These are phyloP conservation scores for Phialophora macrospora DNA, from an alignment of 2,329 filamentous ascomycete species.

Conservation along the genomic window DNA sequence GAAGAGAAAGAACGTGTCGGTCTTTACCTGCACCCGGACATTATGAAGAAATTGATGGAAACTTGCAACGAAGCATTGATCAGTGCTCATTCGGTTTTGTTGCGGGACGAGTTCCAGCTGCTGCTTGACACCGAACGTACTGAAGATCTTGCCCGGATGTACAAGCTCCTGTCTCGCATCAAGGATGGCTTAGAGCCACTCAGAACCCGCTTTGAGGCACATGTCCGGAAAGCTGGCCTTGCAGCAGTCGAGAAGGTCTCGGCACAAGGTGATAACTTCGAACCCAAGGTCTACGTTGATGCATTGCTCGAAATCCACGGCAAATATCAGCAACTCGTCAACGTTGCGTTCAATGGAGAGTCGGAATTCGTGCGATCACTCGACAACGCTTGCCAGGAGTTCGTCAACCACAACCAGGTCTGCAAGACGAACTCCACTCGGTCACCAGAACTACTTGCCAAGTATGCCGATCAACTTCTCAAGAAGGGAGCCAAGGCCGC, in stretches of 20 bases:
- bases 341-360: slow-evolving; percentile 90
- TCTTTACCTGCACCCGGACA: slow-evolving; percentile 90
- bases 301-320: slow-evolving; percentile 92
- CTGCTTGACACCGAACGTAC: slow-evolving; percentile 92
- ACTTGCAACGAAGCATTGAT: slow-evolving; percentile 89
- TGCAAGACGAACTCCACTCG: slow-evolving; percentile 93
- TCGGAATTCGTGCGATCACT: slow-evolving; percentile 95
- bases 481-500: slow-evolving; percentile 92
- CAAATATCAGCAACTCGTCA: slow-evolving; percentile 88
- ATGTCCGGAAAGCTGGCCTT: slow-evolving; percentile 87
- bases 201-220: slow-evolving; percentile 83
- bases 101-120: slow-evolving; percentile 94
- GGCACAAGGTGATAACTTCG: slow-evolving; percentile 82
- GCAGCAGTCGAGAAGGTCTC: slow-evolving; percentile 90
- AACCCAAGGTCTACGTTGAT: slow-evolving; percentile 96
- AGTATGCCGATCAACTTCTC: slow-evolving; percentile 89
- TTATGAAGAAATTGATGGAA: slow-evolving; percentile 80
- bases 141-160: slow-evolving; percentile 96
- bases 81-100: slow-evolving; percentile 79
- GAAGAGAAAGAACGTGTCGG: slow-evolving; percentile 94
- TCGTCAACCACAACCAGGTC: slow-evolving; percentile 95
- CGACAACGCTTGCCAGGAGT: slow-evolving; percentile 96
- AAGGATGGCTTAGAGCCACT: slow-evolving; percentile 90
- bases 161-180: slow-evolving; percentile 85
- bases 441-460: slow-evolving; percentile 91